A percentile compares a stretch with the other conserved stretches of the same genome.
These are phyloP conservation scores for Neurospora cerealis DNA, from an alignment of 495 filamentous ascomycete genomes.

Conservation along the genomic window DNA sequence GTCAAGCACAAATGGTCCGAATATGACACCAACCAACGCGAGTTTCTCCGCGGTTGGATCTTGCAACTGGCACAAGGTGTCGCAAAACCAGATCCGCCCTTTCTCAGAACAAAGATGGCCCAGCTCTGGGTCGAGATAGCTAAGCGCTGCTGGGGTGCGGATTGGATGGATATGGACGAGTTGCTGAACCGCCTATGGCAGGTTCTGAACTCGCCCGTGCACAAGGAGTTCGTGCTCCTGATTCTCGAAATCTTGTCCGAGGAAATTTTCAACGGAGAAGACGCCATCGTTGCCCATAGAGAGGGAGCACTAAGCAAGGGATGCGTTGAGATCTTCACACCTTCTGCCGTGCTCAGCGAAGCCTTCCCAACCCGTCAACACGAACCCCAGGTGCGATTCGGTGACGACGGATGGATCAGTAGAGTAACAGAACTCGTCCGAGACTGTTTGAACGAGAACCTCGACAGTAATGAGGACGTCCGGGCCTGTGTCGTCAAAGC, in stretches of 20 bases:
- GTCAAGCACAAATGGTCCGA: conserved; percentile 74
- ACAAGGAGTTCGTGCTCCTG: conserved; percentile 70
- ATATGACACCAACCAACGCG: conserved; percentile 52
- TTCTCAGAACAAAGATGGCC: conserved; percentile 88
- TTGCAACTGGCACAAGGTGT: conserved; percentile 67
- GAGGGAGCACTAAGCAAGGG: conserved; percentile 76
- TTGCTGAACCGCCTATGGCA: conserved; percentile 74
- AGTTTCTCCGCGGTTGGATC: conserved; percentile 59
- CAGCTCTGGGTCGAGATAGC: conserved; percentile 91
- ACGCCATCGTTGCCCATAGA: conserved; percentile 70
- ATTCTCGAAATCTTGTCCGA: conserved; percentile 91
- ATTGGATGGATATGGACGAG: conserved; percentile 92
- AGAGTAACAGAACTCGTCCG: conserved; percentile 66
- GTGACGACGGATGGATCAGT: conserved; percentile 76
- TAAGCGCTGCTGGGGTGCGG: conserved; percentile 81
- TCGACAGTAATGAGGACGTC: conserved; percentile 51
- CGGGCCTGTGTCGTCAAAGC: conserved; percentile 61
- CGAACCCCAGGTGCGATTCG: conserved; percentile 54
- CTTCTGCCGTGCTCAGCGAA: conserved; percentile 61
- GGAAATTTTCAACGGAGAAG: conserved; percentile 79
- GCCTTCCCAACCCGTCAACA: conserved; percentile 56
- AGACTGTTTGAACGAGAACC: conserved; percentile 57
- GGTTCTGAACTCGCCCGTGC: conserved; percentile 47
- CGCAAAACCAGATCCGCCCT: conserved; percentile 63
- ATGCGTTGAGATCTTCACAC: conserved; percentile 87